These are phyloP conservation scores for Brassica rapa DNA, from an alignment of 345 rosid genomes.

Conservation along the genomic window DNA sequence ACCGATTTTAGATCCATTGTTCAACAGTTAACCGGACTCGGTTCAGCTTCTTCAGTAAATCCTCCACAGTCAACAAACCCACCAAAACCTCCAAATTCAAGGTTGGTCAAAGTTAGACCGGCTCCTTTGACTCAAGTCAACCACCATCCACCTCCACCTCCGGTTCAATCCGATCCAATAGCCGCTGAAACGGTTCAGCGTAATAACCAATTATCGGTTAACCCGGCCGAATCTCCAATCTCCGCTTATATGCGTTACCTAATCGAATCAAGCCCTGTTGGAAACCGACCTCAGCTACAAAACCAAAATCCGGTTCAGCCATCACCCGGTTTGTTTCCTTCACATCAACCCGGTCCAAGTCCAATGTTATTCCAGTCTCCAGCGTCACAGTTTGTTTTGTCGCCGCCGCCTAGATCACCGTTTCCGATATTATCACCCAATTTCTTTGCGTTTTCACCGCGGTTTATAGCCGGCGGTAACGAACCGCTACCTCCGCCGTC, in stretches of 20 bases:
- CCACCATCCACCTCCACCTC: slow-evolving; percentile 51
- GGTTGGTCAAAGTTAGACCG: slow-evolving; percentile 87
- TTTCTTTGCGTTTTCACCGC: slow-evolving; percentile 73
- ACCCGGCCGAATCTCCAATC: slow-evolving; percentile 66
- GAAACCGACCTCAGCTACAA: slow-evolving; percentile 47
- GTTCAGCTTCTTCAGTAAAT: slow-evolving; percentile 40
- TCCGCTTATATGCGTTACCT: slow-evolving; percentile 84
- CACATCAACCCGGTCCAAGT: slow-evolving; percentile 50
- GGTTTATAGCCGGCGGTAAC: slow-evolving; percentile 66
- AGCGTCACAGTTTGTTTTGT: slow-evolving; percentile 68
- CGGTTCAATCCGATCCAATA: slow-evolving; percentile 23
- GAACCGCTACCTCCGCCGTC: slow-evolving; percentile 73
- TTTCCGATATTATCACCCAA: slow-evolving; percentile 69
- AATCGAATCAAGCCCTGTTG: slow-evolving; percentile 53
- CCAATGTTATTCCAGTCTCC: slow-evolving; percentile 68
- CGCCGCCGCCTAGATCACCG: slow-evolving; percentile 61
- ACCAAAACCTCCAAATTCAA: slow-evolving; percentile 72
- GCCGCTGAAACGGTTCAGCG: slow-evolving; percentile 22
- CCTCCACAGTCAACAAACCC: slow-evolving; percentile 66
- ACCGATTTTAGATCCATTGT: slow-evolving; percentile 81
- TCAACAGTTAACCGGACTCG: slow-evolving; percentile 90
- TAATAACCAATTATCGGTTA: slow-evolving; percentile 9
- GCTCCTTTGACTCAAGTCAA: slow-evolving; percentile 76
- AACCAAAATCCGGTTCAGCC: slow-evolving; percentile 41
- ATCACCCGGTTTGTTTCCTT: slow-evolving; percentile 49